phyloP scores from a whole-genome alignment of 164 flowering plant species.

The Umbellularia californica region DNA sequence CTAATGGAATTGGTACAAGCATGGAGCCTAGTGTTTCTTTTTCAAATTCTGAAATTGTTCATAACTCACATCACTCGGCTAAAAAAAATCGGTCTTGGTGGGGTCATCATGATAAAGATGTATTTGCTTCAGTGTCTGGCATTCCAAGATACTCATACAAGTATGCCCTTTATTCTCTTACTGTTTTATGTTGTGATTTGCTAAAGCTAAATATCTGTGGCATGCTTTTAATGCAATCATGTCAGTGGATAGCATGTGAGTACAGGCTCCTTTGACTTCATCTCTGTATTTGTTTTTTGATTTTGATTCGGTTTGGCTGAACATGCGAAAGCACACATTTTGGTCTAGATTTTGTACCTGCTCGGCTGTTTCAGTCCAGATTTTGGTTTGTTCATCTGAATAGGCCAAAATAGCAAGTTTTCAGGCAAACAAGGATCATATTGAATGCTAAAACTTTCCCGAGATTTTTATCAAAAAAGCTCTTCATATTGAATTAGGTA shows the following conservation, averaged over 20 bases:
- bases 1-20: constrained; percentile 58
- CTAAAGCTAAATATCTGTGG: neutral
- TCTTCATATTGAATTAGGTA: too few relatives aligned
- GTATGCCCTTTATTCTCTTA: constrained; percentile 37
- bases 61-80: constrained; percentile 18
- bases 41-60: constrained; percentile 35
- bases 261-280: too few relatives aligned
- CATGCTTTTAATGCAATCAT: neutral
- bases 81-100: constrained; percentile 35
- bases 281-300: too few relatives aligned
- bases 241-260: neutral
- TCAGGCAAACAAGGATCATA: too few relatives aligned
- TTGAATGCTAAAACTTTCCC: too few relatives aligned
- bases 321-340: too few relatives aligned
- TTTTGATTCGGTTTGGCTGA: too few relatives aligned
- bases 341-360: too few relatives aligned
- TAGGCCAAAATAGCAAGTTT: too few relatives aligned
- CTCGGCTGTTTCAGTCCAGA: too few relatives aligned
- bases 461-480: too few relatives aligned
- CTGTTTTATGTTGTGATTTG: neutral
- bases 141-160: constrained; percentile 80
- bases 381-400: too few relatives aligned
- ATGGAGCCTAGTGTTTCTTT: constrained; percentile 66
- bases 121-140: constrained; percentile 60
- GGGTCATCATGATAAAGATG: constrained; percentile 57